These are phyloP conservation scores for Fusarium robinianum DNA, from an alignment of 2,329 filamentous ascomycete species.

Conservation along the genomic window DNA sequence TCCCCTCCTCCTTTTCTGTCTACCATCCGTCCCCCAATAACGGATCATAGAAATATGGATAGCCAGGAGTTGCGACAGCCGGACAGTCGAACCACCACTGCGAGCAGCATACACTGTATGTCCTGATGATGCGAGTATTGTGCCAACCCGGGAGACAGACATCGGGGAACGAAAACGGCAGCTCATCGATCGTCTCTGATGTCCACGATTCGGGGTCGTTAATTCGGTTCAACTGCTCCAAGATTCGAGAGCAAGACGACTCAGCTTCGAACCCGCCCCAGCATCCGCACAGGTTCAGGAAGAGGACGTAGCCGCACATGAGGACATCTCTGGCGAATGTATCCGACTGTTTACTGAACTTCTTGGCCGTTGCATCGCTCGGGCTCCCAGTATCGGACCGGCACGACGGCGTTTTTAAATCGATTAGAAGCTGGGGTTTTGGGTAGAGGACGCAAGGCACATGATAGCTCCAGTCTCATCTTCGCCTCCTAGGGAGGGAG, in stretches of 20 bases:
- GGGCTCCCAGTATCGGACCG: slow-evolving; percentile 3
- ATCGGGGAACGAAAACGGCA: slow-evolving; percentile 35
- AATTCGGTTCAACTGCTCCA: slow-evolving; percentile 37
- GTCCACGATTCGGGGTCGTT: slow-evolving; percentile 36
- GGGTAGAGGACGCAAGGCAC: slow-evolving; percentile 13
- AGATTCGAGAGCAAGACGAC: slow-evolving; percentile 29
- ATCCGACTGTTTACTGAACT: slow-evolving; percentile 7
- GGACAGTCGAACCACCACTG: slow-evolving; percentile 27
- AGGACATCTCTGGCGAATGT: slow-evolving; percentile 3
- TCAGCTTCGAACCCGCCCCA: slow-evolving; percentile 31
- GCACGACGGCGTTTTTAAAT: too few relatives aligned
- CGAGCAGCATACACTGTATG: slow-evolving; percentile 19
- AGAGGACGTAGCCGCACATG: slow-evolving; percentile 40
- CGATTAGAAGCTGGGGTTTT: slow-evolving; percentile 3
- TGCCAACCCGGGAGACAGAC: slow-evolving; percentile 34
- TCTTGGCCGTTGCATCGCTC: slow-evolving; percentile 18
- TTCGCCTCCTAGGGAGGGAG: slow-evolving; percentile 2
- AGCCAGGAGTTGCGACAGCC: slow-evolving; percentile 17
- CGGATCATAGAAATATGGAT: slow-evolving; percentile 18
- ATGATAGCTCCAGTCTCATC: slow-evolving; percentile 22
- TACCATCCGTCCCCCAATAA: not conserved
- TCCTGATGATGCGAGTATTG: slow-evolving; percentile 30
- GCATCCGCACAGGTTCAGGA: slow-evolving; percentile 37
- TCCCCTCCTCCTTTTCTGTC: not conserved
- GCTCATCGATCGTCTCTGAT: slow-evolving; percentile 17